phyloP scores from a whole-genome alignment of 2,329 filamentous ascomycete genomes.

The Aspergillus fumigatus region DNA sequence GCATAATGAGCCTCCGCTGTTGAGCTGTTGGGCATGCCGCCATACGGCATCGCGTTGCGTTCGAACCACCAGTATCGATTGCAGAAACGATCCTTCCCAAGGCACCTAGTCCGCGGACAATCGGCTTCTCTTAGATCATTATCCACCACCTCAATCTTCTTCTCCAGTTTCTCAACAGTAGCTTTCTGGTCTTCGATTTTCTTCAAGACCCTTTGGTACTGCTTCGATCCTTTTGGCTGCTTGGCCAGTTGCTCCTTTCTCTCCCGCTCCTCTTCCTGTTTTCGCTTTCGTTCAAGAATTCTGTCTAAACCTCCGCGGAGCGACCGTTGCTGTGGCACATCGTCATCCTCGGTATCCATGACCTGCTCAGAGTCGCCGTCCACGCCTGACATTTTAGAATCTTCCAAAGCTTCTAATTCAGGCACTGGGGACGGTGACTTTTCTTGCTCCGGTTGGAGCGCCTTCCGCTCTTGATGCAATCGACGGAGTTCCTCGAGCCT shows the following conservation, averaged over 20 bases:
- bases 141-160: conserved; percentile 78
- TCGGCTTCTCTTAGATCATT: conserved; percentile 92
- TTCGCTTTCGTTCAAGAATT: conserved; percentile 70
- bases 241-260: conserved; percentile 63
- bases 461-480: conserved; percentile 45
- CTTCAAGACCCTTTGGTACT: conserved; percentile 80
- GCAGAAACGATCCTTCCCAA: conserved; percentile 95
- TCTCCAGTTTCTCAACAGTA: conserved; percentile 74
- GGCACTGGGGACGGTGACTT: conserved; percentile 41
- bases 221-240: conserved; percentile 74
- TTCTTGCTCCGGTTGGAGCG: conserved; percentile 43
- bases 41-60: conserved; percentile 95
- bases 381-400: conserved; percentile 35
- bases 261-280: conserved; percentile 66
- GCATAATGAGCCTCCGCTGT: conserved; percentile 84
- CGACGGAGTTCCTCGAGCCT: conserved; percentile 44
- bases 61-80: conserved; percentile 99
- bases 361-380: conserved; percentile 63
- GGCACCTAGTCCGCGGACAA: conserved; percentile 79
- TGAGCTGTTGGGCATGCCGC: conserved; percentile 79
- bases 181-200: conserved; percentile 86
- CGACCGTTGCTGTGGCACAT: conserved; percentile 50
- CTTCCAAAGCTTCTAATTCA: conserved; percentile 37
- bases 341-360: conserved; percentile 68
- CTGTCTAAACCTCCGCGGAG: conserved; percentile 63